Base-by-base conservation (phyloP, 2,329 filamentous ascomycete genomes). In the Paraphoma sp. region DNA sequence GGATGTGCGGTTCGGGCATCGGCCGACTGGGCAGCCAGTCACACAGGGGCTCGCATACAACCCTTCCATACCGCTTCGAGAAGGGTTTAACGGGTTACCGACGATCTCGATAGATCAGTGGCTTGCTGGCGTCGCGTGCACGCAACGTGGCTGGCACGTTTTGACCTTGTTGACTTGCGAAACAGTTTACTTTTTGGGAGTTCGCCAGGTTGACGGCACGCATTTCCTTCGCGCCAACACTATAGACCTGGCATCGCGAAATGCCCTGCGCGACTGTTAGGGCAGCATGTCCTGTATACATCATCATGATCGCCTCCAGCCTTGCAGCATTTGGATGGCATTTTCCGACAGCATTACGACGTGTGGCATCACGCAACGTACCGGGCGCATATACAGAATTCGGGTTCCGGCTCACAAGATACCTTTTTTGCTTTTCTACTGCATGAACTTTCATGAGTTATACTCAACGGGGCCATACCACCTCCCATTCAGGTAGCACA, bases 31-130 rank as follows among this genome's bases (percentile, higher is more conserved):
- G 56, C 46, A 51, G 44, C 48, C 28, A 53, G 45, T 61, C 49
- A 61, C 55, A 51, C 60, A 43, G 56, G 53, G 61, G 61, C 30
- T n/a, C 65, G 59, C 58, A 56, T 50, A 48, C 54, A 43, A 56
- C 17, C 46, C 52, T 69, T 71, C 63, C 57, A 71, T 62, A 45
- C 63, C 62, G 18, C 38, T 73, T 72, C 57, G 54, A 68, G 69
- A 67, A 69, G 60, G 56, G 36, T 48, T 63, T 47, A 56, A 61
- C 60, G 67, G 64, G 48, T 46, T 31, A 48, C 56, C 41, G 67
- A 46, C 68, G 70, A 75, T 71, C 69, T 56, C 49, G 45, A 69
- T 59, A 70, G 67, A 71, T 74, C 67, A 69, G 70, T 74, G 73
- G 71, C 72, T 70, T 71, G 58, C 64, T 50, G 48, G 48, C 62